Evolutionary conservation across 106 monocot species (phyloP).

Genomic region (Phalaenopsis aphrodite): DNA sequence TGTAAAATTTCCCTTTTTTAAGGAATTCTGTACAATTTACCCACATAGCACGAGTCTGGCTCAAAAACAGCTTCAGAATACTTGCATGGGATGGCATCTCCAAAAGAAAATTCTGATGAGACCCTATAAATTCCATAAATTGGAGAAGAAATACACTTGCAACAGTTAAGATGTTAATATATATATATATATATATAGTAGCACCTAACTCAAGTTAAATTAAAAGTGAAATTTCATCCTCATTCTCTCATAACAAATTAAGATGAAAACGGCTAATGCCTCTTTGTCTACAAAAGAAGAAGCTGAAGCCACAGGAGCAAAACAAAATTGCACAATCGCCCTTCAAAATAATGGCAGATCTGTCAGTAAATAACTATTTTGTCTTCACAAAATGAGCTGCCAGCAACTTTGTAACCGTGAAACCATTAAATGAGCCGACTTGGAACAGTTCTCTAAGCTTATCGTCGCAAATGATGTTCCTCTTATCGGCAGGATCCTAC

Average conservation of each 20-base stretch:
- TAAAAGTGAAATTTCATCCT: not conserved
- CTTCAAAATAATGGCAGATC: not conserved
- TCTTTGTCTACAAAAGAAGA: not conserved
- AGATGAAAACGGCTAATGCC: not conserved
- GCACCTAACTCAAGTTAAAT: not conserved
- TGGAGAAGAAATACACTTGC: too few species aligned
- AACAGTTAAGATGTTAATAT: too few species aligned
- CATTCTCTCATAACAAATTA: not conserved
- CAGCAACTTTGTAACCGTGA: conserved; percentile 73
- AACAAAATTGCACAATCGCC: not conserved
- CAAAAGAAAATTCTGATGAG: too few species aligned
- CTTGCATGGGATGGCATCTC: too few species aligned
- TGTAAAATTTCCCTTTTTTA: too few species aligned
- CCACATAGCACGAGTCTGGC: too few species aligned
- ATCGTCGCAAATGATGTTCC: conserved; percentile 73
- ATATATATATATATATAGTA: too few species aligned
- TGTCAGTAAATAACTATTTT: not conserved
- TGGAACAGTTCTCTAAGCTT: conserved; percentile 75
- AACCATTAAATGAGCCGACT: conserved; percentile 74
- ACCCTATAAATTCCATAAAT: too few species aligned
- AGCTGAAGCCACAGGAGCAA: not conserved
- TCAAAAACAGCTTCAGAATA: too few species aligned
- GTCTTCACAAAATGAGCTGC: conserved; percentile 72
- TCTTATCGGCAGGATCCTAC: conserved; percentile 83
- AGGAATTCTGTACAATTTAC: too few species aligned